phyloP scores from a whole-genome alignment of 2,329 filamentous ascomycete species.

The Decorospora gaudefroyi region DNA sequence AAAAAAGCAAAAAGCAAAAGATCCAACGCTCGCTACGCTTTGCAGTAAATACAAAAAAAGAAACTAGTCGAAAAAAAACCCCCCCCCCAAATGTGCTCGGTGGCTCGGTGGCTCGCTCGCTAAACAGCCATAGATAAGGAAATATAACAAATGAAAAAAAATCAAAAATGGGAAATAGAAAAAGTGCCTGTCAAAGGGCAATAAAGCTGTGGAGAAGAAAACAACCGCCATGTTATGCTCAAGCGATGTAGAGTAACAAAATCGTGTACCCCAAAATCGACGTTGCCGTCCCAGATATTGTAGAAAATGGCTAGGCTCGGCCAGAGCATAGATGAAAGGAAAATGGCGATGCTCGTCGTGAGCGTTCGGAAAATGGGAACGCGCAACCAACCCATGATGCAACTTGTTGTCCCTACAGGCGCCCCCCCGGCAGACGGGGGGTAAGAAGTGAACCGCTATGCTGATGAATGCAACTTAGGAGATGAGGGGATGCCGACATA shows the following conservation, averaged over 20 bases:
- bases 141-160: conserved; percentile 20
- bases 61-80: conserved; percentile 33
- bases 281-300: conserved; percentile 41
- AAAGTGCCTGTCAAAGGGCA: no score
- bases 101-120: no score
- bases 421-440: conserved; percentile 21
- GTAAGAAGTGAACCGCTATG: conserved; percentile 43
- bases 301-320: conserved; percentile 32
- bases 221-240: conserved; percentile 39
- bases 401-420: conserved; percentile 39
- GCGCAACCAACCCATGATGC: conserved; percentile 41
- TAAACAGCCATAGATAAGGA: conserved; percentile 18
- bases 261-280: conserved; percentile 27
- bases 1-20: conserved; percentile 15
- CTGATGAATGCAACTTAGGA: conserved; percentile 39
- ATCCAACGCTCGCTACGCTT: conserved; percentile 44
- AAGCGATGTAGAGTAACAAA: conserved; percentile 25
- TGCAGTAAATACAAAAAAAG: conserved; percentile 28
- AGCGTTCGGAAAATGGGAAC: conserved; percentile 10
- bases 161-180: conserved; percentile 13
- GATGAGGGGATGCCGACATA: conserved; percentile 24
- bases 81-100: conserved; percentile 39
- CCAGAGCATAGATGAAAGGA: conserved; percentile 27
- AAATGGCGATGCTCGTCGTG: conserved; percentile 31
- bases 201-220: conserved; percentile 27